Evolutionary conservation across 2,329 filamentous ascomycete species (phyloP), one percentile per base, ranked within the genome.

Genomic region (Ophiostoma triangulosporum): DNA sequence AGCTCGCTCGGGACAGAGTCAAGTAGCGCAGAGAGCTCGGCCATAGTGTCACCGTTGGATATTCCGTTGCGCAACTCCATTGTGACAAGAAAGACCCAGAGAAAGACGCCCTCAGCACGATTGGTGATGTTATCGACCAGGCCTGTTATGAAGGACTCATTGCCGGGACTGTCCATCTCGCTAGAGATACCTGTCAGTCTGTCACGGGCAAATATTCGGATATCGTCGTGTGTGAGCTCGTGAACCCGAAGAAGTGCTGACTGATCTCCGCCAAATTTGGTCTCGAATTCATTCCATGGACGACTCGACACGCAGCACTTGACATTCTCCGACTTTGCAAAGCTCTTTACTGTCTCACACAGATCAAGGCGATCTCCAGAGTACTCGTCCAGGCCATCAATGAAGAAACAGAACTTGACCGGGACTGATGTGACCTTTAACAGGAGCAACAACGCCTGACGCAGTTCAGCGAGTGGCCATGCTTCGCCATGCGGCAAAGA

Each of bases 331-430:
- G 48, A 51, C 4, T 24, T 2, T 6, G 48, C 29, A 3, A 45
- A 24, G 12, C 26, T 15, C 6, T 38, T 14, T 6, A 54, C 15
- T 3, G 29, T 20, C 14, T 27, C 1, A 31, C 48, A 51, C 9
- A 54, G 15, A 1, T 51, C 54, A 2, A 33, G 2, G 32, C 36
- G 45, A 24, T 40, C 35, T 8, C 31, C 48, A 3, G 27, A 4
- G 26, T 53, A 56, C 17, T 56, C 51, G 38, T 56, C 54, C 7
- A 56, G 38, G 1, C 54, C 54, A 20, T 56, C 54, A 12, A 56
- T 48, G 31, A 56, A 56, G 48, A 56, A 45, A n/a, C 46, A 56
- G 15, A 27, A 22, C 22, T 35, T 48, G 22, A 26, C 22, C 6
- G 35, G 24, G 24, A 50, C 17, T 15, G 24, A 33, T 17, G 45